Evolutionary conservation across 2,329 filamentous ascomycete genomes (phyloP), one percentile per base, ranked within the genome.

Genomic region (Ophiostoma pallidulum): DNA sequence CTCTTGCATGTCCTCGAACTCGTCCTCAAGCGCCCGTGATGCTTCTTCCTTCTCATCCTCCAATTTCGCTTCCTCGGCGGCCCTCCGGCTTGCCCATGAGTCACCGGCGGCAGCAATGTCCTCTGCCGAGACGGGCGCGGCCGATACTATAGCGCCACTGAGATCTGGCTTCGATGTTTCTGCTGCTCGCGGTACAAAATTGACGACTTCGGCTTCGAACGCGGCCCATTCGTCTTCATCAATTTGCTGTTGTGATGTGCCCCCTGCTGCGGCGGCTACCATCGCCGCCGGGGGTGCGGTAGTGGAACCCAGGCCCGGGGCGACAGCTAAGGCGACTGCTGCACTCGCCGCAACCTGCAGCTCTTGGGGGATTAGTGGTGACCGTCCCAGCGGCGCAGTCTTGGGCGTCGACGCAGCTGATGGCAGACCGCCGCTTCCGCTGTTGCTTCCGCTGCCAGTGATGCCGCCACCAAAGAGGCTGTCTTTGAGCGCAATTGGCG

Each of bases 191-290:
- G 26, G 66, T 16, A 59, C 59, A 8, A 80, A 83, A 47, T 94
- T 80, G 46, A 64, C 51, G 4, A 65, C 56, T 10, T 94, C 86
- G 3, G 85, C 84, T 61, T 95, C 84, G 60, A 94, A 94, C 8
- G 86, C 86, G 2, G 86, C 84, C 85, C 86, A 92, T 64, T 92
- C 86, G 46, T 82, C 78, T 59, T 94, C 86, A 60, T 90, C 80
- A 8, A 86, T 54, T 16, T 20, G 43, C 40, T 42, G 49, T 42
- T 8, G 50, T n/a, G n/a, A n/a, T n/a, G n/a, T n/a, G n/a, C n/a
- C n/a, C n/a, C n/a, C n/a, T n/a, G n/a, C n/a, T n/a, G n/a, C n/a
- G n/a, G n/a, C n/a, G n/a, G n/a, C n/a, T n/a, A n/a, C n/a, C n/a
- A n/a, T n/a, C n/a, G n/a, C n/a, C n/a, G n/a, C n/a, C n/a, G n/a